Evolutionary conservation across 805 yeast species (phyloP).

Genomic region (Kodamaea lidongshanica): DNA sequence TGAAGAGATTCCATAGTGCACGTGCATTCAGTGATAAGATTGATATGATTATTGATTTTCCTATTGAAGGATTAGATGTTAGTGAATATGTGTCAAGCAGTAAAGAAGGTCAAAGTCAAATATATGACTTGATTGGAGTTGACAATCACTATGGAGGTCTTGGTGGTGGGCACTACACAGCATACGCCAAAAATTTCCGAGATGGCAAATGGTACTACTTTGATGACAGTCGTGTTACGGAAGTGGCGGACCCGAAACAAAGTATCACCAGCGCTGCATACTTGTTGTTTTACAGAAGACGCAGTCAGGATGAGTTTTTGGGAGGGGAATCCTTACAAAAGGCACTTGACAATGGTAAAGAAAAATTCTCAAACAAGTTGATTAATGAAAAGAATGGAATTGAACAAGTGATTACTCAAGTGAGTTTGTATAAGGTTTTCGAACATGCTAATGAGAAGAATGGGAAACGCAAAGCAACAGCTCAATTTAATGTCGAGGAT

Average conservation of each 20-base stretch:
- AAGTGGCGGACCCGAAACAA: constrained; percentile 49
- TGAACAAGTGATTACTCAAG: constrained; percentile 14
- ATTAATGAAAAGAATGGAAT: constrained; percentile 10
- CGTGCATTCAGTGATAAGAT: constrained; percentile 85
- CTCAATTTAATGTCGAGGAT: constrained; percentile 11
- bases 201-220: constrained; percentile 83
- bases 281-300: constrained; percentile 70
- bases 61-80: constrained; percentile 76
- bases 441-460: constrained; percentile 5
- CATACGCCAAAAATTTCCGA: constrained; percentile 72
- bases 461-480: constrained; percentile 4
- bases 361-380: constrained; percentile 13
- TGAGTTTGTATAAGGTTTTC: constrained; percentile 8
- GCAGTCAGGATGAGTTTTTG: constrained; percentile 32
- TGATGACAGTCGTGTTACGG: constrained; percentile 74
- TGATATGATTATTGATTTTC: constrained; percentile 78
- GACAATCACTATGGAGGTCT: constrained; percentile 95
- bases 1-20: constrained; percentile 83
- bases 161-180: constrained; percentile 97
- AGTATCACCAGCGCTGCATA: constrained; percentile 78
- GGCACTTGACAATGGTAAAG: constrained; percentile 38
- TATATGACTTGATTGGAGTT: constrained; percentile 85
- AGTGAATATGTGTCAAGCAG: constrained; percentile 43
- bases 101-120: constrained; percentile 23
- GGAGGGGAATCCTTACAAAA: constrained; percentile 45